Base-by-base conservation (phyloP, 345 rosid genomes). In the Acer saccharum region DNA sequence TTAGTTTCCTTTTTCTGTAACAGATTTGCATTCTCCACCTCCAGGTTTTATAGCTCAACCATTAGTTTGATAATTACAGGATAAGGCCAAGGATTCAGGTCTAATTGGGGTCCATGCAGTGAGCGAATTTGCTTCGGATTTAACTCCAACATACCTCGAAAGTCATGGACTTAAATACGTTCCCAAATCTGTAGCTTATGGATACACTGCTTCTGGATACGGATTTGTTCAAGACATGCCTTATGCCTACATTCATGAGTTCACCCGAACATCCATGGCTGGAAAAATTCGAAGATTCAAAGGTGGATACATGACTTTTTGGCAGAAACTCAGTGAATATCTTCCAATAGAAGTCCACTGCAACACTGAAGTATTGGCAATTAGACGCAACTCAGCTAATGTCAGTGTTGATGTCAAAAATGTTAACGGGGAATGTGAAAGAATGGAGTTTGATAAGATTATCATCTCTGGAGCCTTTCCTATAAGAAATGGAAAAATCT, bases 171-270 rank as follows among this genome's bases (percentile, higher is more conserved):
- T 86, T 52, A 81, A 84, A 71, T 73, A 86, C 35, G 79, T 91
- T 68, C 92, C 94, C 25, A 78, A 84, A 58, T 86, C 92, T 9
- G 89, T 89, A 55, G 91, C 87, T 71, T 88, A 91, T 76, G 94
- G 94, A 65, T 91, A 89, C 71, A 91, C 92, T 23, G 94, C 94
- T 81, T 91, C 94, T 9, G 92, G 94, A 7, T 89, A 91, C 54
- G 94, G 94, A 50, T 89, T 81, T 39, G 85, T 88, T 57, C 90
- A 86, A 79, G 92, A 91, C 77, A 90, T 90, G 94, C 88, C 94
- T 39, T 89, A 89, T 57, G 90, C 92, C 10, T 90, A 87, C 74
- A 69, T 90, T 55, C 94, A 90, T 64, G 94, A 90, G 81, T 90
- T 90, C 80, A 89, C 89, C 32, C 71, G 88, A 75, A 90, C 92